Conservation (phyloP, 78 protist species). For the Planoprotostelium fungivorum region DNA sequence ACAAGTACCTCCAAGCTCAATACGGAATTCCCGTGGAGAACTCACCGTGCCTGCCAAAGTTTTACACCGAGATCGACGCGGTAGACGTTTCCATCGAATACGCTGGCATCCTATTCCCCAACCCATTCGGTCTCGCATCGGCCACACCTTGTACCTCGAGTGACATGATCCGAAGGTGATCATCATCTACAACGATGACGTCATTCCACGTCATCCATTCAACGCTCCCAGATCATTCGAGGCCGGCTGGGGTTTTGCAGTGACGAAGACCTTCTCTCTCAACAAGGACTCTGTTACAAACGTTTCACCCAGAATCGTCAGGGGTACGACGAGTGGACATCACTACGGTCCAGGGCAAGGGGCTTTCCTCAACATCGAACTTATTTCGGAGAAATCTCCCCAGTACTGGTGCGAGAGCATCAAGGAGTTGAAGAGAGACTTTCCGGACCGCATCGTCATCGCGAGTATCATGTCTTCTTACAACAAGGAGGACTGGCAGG, state of each 20-base stretch:
- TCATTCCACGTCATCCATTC: too few species aligned
- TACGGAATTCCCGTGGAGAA: conserved; percentile 59
- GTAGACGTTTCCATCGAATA: conserved; percentile 83
- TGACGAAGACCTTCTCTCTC: conserved; percentile 91
- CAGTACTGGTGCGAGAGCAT: conserved; percentile 91
- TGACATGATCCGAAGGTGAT: conserved; percentile 74
- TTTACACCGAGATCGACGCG: conserved; percentile 82
- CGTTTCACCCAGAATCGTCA: conserved; percentile 90
- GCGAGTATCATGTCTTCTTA: conserved; percentile 87
- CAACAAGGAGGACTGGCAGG: conserved; percentile 86
- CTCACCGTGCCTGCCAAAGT: conserved; percentile 75
- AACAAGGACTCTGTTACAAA: conserved; percentile 90
- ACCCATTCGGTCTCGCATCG: conserved; percentile 95
- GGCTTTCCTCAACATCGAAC: conserved; percentile 92
- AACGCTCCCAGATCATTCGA: conserved; percentile 93
- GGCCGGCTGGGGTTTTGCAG: conserved; percentile 98
- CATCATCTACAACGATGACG: neutral
- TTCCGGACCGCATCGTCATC: conserved; percentile 77
- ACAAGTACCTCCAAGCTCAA: conserved; percentile 72
- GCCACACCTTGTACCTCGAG: conserved; percentile 89
- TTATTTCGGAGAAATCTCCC: conserved; percentile 79
- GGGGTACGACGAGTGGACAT: conserved; percentile 80
- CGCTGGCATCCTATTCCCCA: conserved; percentile 82
- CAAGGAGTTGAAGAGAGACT: conserved; percentile 83
- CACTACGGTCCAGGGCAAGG: conserved; percentile 87